phyloP scores from a whole-genome alignment of 108 stramenopile species.

The Hondaea fermentalgiana region DNA sequence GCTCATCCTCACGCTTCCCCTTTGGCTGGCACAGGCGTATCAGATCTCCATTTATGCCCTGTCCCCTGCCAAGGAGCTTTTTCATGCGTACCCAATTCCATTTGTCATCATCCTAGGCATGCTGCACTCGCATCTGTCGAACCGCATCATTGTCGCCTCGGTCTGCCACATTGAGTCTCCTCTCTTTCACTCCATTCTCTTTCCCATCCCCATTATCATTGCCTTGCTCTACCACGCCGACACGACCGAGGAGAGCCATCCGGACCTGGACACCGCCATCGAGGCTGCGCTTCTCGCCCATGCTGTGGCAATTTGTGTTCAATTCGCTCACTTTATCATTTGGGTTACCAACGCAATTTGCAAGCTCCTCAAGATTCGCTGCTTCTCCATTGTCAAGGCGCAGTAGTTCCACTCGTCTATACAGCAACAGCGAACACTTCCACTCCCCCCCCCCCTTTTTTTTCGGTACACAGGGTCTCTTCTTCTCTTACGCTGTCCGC shows the following conservation, averaged over 20 bases:
- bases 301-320: not conserved
- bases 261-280: not conserved
- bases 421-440: too few species aligned
- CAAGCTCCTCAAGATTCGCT: not conserved
- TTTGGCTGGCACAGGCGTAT: not conserved
- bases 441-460: too few species aligned
- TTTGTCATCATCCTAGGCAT: not conserved
- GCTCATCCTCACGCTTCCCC: not conserved
- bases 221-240: not conserved
- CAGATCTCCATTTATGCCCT: not conserved
- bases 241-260: not conserved
- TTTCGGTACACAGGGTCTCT: too few species aligned
- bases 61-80: not conserved
- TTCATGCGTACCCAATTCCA: not conserved
- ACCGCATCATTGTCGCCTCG: constrained; percentile 20
- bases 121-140: not conserved
- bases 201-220: not conserved
- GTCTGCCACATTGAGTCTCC: constrained; percentile 1
- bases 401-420: too few species aligned
- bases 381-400: constrained; percentile 10
- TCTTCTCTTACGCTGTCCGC: too few species aligned
- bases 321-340: not conserved
- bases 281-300: not conserved
- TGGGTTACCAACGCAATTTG: not conserved
- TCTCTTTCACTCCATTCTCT: not conserved